Conservation (phyloP, 179 eudicot genomes). For the Beta lomatogona region DNA sequence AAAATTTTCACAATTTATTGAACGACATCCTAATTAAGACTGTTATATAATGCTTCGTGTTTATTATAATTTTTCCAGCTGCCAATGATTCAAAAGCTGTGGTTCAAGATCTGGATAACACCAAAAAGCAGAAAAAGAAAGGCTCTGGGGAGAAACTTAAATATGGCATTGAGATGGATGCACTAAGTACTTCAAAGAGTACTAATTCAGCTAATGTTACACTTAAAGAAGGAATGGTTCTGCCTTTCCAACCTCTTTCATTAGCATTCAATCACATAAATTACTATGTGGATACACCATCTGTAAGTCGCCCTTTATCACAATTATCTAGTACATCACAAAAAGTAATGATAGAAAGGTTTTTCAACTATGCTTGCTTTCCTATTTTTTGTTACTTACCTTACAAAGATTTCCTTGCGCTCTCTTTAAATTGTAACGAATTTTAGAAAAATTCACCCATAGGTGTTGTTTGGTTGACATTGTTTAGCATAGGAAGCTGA, state of each 20-base stretch:
- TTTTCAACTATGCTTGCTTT: no score
- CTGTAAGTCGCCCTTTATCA: conserved; percentile 45
- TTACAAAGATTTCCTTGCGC: no score
- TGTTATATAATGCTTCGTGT: no score
- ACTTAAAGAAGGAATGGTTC: conserved; percentile 61
- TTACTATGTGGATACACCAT: conserved; percentile 80
- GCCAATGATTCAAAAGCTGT: conserved; percentile 12
- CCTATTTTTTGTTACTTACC: no score
- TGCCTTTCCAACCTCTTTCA: conserved; percentile 75
- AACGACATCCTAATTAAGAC: no score
- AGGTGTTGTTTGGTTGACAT: no score
- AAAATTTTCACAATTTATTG: neutral
- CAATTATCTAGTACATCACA: neutral
- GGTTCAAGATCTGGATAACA: conserved; percentile 19
- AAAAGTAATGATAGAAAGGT: no score
- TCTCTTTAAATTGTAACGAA: no score
- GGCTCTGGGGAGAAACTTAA: neutral
- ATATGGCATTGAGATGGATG: conserved; percentile 3
- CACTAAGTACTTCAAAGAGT: neutral
- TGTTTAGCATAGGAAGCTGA: no score
- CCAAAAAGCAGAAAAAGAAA: neutral
- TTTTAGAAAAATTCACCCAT: no score
- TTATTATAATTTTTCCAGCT: conserved; percentile 6
- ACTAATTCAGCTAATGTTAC: conserved; percentile 17
- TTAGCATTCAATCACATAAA: conserved; percentile 71